phyloP scores from a whole-genome alignment of 2,329 filamentous ascomycete species.

The Penicillium fuscoglaucum region DNA sequence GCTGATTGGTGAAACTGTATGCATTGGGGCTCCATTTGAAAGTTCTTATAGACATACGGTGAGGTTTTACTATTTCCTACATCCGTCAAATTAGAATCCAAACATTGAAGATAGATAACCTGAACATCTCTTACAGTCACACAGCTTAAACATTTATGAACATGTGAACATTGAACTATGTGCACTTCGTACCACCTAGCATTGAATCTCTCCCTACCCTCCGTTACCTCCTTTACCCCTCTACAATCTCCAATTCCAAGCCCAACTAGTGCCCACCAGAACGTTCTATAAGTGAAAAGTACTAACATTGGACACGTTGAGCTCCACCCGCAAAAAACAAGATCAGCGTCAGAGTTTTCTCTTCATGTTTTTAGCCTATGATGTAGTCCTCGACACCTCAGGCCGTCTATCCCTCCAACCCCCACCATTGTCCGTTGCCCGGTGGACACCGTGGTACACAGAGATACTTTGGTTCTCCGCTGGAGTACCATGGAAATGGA shows the following conservation, averaged over 20 bases:
- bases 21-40: not conserved
- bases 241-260: not conserved
- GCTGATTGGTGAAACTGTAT: not conserved
- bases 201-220: not conserved
- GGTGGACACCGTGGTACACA: slow-evolving; percentile 7
- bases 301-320: not conserved
- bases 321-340: not conserved
- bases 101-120: not conserved
- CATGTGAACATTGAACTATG: not conserved
- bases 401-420: not conserved
- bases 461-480: slow-evolving; percentile 2
- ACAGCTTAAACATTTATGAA: not conserved
- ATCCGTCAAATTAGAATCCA: not conserved
- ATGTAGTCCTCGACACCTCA: slow-evolving; percentile 3
- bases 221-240: not conserved
- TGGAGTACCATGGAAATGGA: not conserved
- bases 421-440: slow-evolving; percentile 6
- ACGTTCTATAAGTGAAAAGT: not conserved
- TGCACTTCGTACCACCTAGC: not conserved
- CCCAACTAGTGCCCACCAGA: not conserved
- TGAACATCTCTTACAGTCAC: not conserved
- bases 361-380: not conserved
- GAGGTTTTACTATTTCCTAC: not conserved
- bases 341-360: slow-evolving; percentile 16
- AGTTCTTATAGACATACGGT: not conserved